Evolutionary conservation across 129 eudicot genomes (phyloP).

Genomic region (Centrapalus pauciflorus): DNA sequence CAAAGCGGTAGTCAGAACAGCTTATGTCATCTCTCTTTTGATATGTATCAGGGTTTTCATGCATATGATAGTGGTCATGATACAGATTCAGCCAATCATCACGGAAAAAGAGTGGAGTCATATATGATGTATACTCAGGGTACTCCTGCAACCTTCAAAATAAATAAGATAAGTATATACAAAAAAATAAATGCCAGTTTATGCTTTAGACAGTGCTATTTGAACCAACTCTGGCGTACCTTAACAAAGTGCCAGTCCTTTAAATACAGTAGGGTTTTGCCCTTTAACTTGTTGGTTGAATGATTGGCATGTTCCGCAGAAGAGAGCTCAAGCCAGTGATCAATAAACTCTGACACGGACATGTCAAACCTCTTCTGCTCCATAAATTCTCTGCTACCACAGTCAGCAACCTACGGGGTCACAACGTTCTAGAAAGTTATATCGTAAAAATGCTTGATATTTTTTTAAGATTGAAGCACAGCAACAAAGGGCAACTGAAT

Average conservation of each 20-base stretch:
- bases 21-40: conserved; percentile 42
- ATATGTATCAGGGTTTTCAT: conserved; percentile 39
- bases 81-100: conserved; percentile 95
- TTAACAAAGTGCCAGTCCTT: conserved; percentile 99
- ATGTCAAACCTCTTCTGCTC: conserved; percentile 72
- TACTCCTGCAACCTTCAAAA: conserved; percentile 59
- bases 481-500: background rate
- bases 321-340: conserved; percentile 39
- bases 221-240: conserved; percentile 39
- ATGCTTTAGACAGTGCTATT: background rate
- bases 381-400: conserved; percentile 67
- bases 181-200: background rate
- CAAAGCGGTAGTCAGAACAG: conserved; percentile 96
- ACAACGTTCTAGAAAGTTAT: background rate
- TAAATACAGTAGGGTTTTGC: conserved; percentile 55
- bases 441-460: background rate
- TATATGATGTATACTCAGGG: conserved; percentile 82
- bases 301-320: conserved; percentile 4
- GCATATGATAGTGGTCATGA: conserved; percentile 75
- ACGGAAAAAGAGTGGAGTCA: conserved; percentile 54
- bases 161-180: conserved; percentile 1
- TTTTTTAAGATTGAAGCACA: background rate
- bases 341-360: conserved; percentile 76
- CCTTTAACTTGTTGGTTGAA: conserved; percentile 4
- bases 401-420: conserved; percentile 72